Conservation (phyloP, 1,284 basidiomycete genomes). For the Leccinum pachyderme region DNA sequence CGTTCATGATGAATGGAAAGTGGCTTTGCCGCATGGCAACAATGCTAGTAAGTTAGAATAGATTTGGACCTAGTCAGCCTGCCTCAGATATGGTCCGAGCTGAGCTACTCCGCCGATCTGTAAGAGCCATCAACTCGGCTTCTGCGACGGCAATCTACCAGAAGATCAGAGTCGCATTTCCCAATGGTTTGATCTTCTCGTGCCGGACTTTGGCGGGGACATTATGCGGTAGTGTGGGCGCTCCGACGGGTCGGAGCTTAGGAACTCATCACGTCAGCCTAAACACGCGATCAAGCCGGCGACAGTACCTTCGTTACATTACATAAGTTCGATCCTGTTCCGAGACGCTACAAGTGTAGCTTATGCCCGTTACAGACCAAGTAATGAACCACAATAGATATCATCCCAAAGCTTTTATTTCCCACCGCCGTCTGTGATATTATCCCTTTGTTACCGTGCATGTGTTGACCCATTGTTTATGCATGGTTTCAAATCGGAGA, state of each 20-base stretch:
- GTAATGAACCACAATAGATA: background rate
- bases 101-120: background rate
- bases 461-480: no score
- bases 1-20: background rate
- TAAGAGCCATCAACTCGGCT: background rate
- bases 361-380: background rate
- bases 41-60: background rate
- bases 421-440: background rate
- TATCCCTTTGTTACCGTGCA: no score
- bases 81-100: background rate
- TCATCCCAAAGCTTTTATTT: background rate
- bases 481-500: no score
- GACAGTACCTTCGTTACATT: no score
- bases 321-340: no score
- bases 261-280: background rate
- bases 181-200: constrained; percentile 8
- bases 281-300: background rate
- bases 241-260: constrained; percentile 10
- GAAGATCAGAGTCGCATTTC: constrained; percentile 11
- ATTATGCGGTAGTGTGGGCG: constrained; percentile 4
- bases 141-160: constrained; percentile 10
- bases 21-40: background rate
- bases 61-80: background rate
- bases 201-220: constrained; percentile 11
- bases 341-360: no score